Base-by-base conservation (phyloP, 305 asterid genomes). In the Fraxinus sp. region DNA sequence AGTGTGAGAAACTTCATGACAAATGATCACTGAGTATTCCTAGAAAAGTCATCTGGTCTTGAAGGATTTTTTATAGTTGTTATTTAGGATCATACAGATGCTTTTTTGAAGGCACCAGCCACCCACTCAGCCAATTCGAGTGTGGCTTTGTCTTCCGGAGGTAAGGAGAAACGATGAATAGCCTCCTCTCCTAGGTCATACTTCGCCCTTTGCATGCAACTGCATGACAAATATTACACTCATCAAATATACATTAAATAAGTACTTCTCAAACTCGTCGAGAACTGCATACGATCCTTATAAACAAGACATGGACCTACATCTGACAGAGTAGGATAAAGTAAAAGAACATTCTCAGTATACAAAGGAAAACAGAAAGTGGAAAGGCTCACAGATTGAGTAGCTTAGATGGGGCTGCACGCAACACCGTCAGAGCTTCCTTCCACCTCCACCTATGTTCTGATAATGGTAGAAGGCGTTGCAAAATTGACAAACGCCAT, bases 121-220 rank as follows among this genome's bases (percentile, higher is more conserved):
- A 96, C 98, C 99, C 99, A 96, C 86, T 93, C 97, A 79, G 97
- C 93, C 86, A 96, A 88, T 85, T 90, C 97, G 80, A 96, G 87
- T 30, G 96, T 95, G 39, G 98, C 99, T 92, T 95, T 96, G 90
- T 96, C 98, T 92, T 96, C 99, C 52, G 98, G 96, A 83, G 99
- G 91, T 85, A 96, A 87, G 83, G 99, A 92, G 87, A 93, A 96
- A 83, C 99, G 98, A 84, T 93, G 90, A 84, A 96, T 94, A 39
- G 98, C 98, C 90, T 96, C 98, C 85, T 88, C 99, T 59, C 99
- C 99, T 30, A 96, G 92, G 91, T 96, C 99, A 90, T 89, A 96
- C 86, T 96, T 93, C 64, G 98, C 97, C 90, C 95, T 96, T 85
- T 96, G 99, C 99, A 96, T 96, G 93, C 99, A 96, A 75, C 99